A percentile compares a stretch with the other conserved stretches of the same genome.
Conservation (phyloP, 306 rosid genomes). For the Alnus rubra region DNA sequence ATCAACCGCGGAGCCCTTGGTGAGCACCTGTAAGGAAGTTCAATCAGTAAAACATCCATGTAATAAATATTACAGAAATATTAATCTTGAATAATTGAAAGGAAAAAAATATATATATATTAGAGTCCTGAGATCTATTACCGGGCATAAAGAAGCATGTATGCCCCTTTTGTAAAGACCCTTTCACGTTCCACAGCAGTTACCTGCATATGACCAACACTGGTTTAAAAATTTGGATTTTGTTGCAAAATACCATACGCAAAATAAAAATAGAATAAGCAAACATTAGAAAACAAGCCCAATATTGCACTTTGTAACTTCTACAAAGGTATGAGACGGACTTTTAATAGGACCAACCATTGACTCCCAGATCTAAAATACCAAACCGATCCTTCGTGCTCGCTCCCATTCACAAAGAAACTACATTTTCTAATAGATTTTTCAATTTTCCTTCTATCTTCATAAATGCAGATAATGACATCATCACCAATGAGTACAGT, state of each 20-base stretch:
- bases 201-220: slow-evolving; percentile 54
- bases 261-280: neutral
- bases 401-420: neutral
- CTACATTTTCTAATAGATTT: neutral
- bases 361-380: neutral
- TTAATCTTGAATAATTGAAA: neutral
- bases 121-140: slow-evolving; percentile 28
- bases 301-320: too few relatives aligned
- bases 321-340: too few relatives aligned
- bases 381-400: neutral
- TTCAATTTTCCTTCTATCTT: neutral
- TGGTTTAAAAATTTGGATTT: slow-evolving; percentile 1
- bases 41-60: slow-evolving; percentile 24
- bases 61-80: slow-evolving; percentile 9
- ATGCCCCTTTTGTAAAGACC: slow-evolving; percentile 81
- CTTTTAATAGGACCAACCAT: neutral
- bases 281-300: neutral
- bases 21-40: slow-evolving; percentile 62
- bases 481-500: neutral
- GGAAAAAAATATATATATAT: neutral
- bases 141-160: slow-evolving; percentile 96
- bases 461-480: neutral
- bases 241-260: neutral
- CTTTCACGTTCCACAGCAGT: slow-evolving; percentile 67
- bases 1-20: slow-evolving; percentile 89